Conservation (phyloP, 2,329 filamentous ascomycete species). For the Xylaria sp. region DNA sequence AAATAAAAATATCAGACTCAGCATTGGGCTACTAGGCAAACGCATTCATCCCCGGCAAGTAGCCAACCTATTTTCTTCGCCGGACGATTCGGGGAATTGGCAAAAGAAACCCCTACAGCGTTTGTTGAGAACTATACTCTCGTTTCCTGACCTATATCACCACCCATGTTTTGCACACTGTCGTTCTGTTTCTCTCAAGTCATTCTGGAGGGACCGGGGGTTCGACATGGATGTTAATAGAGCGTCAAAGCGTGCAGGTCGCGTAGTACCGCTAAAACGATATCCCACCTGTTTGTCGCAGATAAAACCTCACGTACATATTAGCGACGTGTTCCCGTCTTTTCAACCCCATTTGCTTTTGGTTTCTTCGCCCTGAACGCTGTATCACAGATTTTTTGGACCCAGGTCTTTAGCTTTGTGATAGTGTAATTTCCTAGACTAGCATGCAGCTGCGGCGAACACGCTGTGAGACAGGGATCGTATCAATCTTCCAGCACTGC, state of each 20-base stretch:
- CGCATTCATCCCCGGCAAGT: not conserved
- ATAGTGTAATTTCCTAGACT: not conserved
- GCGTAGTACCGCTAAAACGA: too few relatives aligned
- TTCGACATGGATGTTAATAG: not conserved
- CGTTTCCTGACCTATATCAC: not conserved
- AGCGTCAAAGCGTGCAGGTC: not conserved
- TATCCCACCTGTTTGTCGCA: not conserved
- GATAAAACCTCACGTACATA: not conserved
- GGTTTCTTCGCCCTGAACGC: not conserved
- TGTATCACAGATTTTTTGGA: not conserved
- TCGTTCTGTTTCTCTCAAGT: not conserved
- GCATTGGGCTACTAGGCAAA: too few relatives aligned
- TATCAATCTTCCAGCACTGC: not conserved
- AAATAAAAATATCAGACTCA: too few relatives aligned
- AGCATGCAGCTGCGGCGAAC: not conserved
- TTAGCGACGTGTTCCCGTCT: not conserved
- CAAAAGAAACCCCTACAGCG: not conserved
- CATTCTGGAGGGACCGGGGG: not conserved
- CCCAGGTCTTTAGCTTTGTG: not conserved
- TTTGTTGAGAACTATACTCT: not conserved
- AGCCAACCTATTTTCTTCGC: not conserved
- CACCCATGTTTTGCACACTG: not conserved
- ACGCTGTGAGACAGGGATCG: not conserved
- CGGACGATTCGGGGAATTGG: too few relatives aligned
- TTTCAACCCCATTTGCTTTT: not conserved